A percentile compares a stretch with the other conserved stretches of the same genome.
Evolutionary conservation across 371 early-diverging fungal genomes (phyloP).

Genomic region (Mortierella sp.): DNA sequence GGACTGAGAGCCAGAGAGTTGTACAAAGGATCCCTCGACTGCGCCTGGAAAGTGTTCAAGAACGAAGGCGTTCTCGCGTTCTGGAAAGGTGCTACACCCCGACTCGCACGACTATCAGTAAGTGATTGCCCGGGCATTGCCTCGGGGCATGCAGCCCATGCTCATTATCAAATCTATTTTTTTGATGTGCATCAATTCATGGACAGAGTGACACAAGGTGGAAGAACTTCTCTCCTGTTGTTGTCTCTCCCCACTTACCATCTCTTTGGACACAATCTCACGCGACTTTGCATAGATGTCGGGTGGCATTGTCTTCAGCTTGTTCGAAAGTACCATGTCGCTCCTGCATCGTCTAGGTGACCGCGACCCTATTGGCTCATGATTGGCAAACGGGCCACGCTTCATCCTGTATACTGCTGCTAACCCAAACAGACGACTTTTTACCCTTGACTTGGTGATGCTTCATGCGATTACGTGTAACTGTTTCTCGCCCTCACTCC

Average conservation of each 20-base stretch:
- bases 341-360: conserved; percentile 26
- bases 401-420: neutral
- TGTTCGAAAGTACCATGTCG: conserved; percentile 75
- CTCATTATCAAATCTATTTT: neutral
- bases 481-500: too few species aligned
- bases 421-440: neutral
- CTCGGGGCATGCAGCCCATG: too few species aligned
- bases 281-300: conserved; percentile 70
- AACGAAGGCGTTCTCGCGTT: conserved; percentile 85
- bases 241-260: neutral
- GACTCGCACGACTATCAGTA: conserved; percentile 87
- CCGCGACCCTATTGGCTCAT: conserved; percentile 22
- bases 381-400: neutral
- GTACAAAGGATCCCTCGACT: conserved; percentile 80
- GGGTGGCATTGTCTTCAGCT: conserved; percentile 93
- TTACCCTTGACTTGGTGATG: neutral
- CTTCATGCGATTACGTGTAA: too few species aligned
- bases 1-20: conserved; percentile 71
- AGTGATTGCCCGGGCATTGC: conserved; percentile 43
- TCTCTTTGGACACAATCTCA: neutral
- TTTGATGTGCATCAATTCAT: too few species aligned
- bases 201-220: neutral
- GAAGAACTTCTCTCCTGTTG: neutral
- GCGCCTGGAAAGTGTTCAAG: conserved; percentile 74
- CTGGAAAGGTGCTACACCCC: conserved; percentile 94